Evolutionary conservation across 805 yeast species (phyloP), one percentile per base, ranked within the genome.

Genomic region (Wickerhamiella vanderwaltii): DNA sequence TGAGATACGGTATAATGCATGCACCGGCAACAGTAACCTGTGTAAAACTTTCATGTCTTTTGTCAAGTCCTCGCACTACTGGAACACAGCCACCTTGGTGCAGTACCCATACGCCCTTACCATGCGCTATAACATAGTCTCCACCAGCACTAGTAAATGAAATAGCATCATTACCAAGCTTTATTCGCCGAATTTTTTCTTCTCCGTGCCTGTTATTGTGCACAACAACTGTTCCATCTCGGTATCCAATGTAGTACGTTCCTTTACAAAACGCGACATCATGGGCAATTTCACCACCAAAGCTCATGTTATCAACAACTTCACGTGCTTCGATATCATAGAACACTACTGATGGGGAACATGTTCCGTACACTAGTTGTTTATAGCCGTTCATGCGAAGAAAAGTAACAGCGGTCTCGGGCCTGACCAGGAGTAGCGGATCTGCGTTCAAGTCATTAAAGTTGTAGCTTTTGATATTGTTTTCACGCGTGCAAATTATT

Each of bases 21-120:
- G 25, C 40, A 7, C 19, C 33, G 3, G 26, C 40, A 9, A 37
- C 32, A 19, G 3, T 13, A 6, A 15, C 13, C 12, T 13, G 16
- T 6, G 16, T 15, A 9, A 37, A 37, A 6, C 24, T 26, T 2
- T 37, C 33, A 16, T 26, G 30, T 2, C 20, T n/a, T 4, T 26
- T 35, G 3, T 16, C 31, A 6, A 18, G 19, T 3, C 12, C 29
- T 12, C 31, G 29, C 7, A 26, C 39, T 6, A 35, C 12, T 12
- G 31, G 29, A 16, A n/a, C 11, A 11, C 17, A 9, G 3, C 12
- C 15, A 12, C 5, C 23, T 12, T 19, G 18, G 5, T 29, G 9
- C 12, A 37, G n/a, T 16, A 37, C 15, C 40, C 40, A 37, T 3
- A 37, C 4, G 12, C 40, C 40, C 3, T 18, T 9, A 2, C 33